These are phyloP conservation scores for Chaetoscypha palmicola DNA, from an alignment of 2,329 filamentous ascomycete species.

Conservation along the genomic window DNA sequence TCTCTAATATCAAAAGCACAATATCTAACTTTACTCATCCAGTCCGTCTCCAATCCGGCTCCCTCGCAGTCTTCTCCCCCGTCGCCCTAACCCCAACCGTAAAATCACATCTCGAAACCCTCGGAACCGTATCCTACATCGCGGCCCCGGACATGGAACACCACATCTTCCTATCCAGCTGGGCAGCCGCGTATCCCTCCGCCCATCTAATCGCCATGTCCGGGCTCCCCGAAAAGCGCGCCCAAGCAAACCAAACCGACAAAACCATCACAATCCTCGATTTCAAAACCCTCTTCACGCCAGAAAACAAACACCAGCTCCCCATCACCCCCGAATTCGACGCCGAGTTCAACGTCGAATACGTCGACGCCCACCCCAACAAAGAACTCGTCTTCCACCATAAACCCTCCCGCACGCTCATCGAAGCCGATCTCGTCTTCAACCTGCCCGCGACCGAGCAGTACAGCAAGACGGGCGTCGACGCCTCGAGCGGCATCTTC, in stretches of 20 bases:
- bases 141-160: constrained; percentile 86
- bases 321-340: constrained; percentile 73
- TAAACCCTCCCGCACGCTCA: constrained; percentile 69
- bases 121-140: constrained; percentile 73
- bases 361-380: constrained; percentile 71
- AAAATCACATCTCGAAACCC: constrained; percentile 53
- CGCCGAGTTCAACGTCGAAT: constrained; percentile 78
- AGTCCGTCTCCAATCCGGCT: constrained; percentile 56
- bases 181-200: constrained; percentile 70
- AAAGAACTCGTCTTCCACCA: constrained; percentile 85
- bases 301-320: constrained; percentile 42
- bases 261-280: constrained; percentile 33
- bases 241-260: constrained; percentile 48
- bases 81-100: constrained; percentile 75
- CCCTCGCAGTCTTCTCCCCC: constrained; percentile 85
- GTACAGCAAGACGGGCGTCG: constrained; percentile 54
- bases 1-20: neutral
- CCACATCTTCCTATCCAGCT: constrained; percentile 85
- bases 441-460: constrained; percentile 86
- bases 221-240: constrained; percentile 76
- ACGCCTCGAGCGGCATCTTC: constrained; percentile 48
- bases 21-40: constrained; percentile 7
- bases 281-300: constrained; percentile 63
- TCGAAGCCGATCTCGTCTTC: constrained; percentile 87
- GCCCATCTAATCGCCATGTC: constrained; percentile 78